Percentiles rank a stretch among this genome's conserved stretches.
Conservation (phyloP, 495 filamentous ascomycete genomes). For the Penicillium psychrofluorescens region DNA sequence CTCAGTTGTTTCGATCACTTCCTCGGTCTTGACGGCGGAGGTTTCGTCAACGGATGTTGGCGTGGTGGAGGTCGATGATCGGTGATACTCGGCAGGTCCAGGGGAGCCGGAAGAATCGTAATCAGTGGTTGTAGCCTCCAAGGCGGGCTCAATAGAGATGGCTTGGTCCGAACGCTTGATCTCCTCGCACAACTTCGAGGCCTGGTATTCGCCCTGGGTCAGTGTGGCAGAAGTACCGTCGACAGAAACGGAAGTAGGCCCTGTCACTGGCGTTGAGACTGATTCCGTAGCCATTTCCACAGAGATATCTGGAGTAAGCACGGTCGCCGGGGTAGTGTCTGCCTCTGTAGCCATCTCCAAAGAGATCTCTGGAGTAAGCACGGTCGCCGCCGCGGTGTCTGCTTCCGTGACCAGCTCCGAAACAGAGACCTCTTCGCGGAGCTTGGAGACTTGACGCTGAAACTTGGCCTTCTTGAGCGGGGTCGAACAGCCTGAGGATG, state of each 20-base stretch:
- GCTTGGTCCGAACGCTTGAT: conserved; percentile 5
- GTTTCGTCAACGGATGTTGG: conserved; percentile 29
- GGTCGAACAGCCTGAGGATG: conserved; percentile 17
- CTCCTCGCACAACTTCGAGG: conserved; percentile 12
- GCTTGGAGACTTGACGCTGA: conserved; percentile 29
- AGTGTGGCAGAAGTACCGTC: background rate
- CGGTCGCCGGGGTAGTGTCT: conserved; percentile 3
- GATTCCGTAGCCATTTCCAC: conserved; percentile 18
- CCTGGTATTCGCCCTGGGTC: conserved; percentile 1
- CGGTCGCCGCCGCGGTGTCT: conserved; percentile 4
- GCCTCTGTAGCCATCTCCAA: conserved; percentile 18
- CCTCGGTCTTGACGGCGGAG: conserved; percentile 22
- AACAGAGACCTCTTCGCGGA: conserved; percentile 32
- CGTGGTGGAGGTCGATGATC: conserved; percentile 29
- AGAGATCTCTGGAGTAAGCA: conserved; percentile 16
- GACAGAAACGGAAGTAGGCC: background rate
- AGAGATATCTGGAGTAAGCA: conserved; percentile 13
- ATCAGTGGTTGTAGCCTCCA: conserved; percentile 8
- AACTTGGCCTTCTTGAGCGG: conserved; percentile 34
- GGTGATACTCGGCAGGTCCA: conserved; percentile 26
- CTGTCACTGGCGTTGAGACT: conserved; percentile 4
- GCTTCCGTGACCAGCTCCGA: conserved; percentile 18
- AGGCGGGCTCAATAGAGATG: background rate
- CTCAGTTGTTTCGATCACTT: conserved; percentile 4
- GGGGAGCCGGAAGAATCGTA: conserved; percentile 25